Conservation (phyloP, 495 filamentous ascomycete species). For the Stereocaulon alpinum region DNA sequence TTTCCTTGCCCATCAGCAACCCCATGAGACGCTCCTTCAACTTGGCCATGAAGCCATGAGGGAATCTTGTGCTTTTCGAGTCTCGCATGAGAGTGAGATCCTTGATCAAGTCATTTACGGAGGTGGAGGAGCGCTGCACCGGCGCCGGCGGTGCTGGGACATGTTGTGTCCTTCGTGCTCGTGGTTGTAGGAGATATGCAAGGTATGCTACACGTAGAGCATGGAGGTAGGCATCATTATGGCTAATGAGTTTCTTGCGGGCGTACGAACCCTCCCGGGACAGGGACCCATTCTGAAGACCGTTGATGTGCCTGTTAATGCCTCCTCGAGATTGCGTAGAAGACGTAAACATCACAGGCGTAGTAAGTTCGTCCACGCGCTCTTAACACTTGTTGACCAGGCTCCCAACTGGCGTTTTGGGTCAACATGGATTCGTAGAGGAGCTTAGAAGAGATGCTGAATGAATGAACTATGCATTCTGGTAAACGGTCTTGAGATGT, state of each 20-base stretch:
- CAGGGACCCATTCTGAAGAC: constrained; percentile 42
- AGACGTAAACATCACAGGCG: constrained; percentile 41
- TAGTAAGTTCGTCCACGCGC: constrained; percentile 8
- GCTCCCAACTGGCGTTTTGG: background rate
- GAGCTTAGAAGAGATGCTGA: background rate
- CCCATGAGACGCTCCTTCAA: constrained; percentile 58
- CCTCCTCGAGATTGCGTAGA: constrained; percentile 45
- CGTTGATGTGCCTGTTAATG: constrained; percentile 46
- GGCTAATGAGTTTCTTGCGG: constrained; percentile 39
- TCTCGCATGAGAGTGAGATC: constrained; percentile 67
- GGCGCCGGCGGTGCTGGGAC: constrained; percentile 51
- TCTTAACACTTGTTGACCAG: constrained; percentile 10
- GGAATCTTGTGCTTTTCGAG: constrained; percentile 69
- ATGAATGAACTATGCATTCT: background rate
- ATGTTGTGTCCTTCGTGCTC: constrained; percentile 77
- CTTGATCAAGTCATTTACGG: constrained; percentile 58
- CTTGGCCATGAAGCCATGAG: constrained; percentile 62
- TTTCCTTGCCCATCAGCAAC: constrained; percentile 60
- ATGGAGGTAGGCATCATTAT: constrained; percentile 76
- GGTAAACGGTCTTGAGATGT: background rate
- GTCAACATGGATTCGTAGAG: constrained; percentile 8
- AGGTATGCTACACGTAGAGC: constrained; percentile 89
- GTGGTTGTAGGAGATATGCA: constrained; percentile 83
- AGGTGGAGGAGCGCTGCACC: constrained; percentile 57
- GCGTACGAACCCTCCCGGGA: constrained; percentile 43